Percentiles rank a stretch among this genome's conserved stretches.
phyloP scores from a whole-genome alignment of 768 basidiomycete genomes.

The Clitopilus hobsonii region DNA sequence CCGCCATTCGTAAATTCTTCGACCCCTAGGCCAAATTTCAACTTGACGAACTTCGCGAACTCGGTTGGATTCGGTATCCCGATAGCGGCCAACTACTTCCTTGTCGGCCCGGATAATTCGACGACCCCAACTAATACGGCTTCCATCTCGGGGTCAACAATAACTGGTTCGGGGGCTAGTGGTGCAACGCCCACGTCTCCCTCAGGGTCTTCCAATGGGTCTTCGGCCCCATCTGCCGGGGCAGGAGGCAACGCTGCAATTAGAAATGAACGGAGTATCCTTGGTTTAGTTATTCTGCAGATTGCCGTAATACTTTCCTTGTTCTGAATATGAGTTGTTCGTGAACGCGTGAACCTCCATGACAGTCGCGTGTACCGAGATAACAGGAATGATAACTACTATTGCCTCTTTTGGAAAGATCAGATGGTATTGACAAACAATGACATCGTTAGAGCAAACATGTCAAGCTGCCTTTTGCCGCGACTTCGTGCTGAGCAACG shows the following conservation, averaged over 20 bases:
- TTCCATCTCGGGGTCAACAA: slow-evolving; percentile 2
- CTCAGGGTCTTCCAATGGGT: background rate
- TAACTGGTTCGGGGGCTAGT: background rate
- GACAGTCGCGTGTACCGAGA: too few species aligned
- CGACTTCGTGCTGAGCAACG: background rate
- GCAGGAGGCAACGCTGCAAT: background rate
- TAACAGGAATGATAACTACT: too few species aligned
- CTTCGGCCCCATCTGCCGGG: background rate
- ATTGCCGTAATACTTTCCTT: background rate
- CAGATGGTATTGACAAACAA: background rate
- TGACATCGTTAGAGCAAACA: background rate
- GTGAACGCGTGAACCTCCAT: background rate
- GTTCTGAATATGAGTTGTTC: background rate
- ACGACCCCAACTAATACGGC: slow-evolving; percentile 8
- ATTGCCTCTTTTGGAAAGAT: background rate
- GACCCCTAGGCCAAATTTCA: slow-evolving; percentile 32
- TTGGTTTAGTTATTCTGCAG: background rate
- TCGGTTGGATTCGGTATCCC: slow-evolving; percentile 28
- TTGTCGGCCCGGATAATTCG: slow-evolving; percentile 27
- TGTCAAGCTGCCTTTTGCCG: background rate
- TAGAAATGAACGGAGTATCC: background rate
- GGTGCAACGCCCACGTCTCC: background rate
- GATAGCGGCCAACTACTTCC: slow-evolving; percentile 39
- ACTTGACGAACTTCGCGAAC: slow-evolving; percentile 29
- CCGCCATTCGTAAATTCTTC: slow-evolving; percentile 26